A percentile compares a stretch with the other conserved stretches of the same genome.
Conservation (phyloP, 306 rosid genomes). For the Cicer judaicum region DNA sequence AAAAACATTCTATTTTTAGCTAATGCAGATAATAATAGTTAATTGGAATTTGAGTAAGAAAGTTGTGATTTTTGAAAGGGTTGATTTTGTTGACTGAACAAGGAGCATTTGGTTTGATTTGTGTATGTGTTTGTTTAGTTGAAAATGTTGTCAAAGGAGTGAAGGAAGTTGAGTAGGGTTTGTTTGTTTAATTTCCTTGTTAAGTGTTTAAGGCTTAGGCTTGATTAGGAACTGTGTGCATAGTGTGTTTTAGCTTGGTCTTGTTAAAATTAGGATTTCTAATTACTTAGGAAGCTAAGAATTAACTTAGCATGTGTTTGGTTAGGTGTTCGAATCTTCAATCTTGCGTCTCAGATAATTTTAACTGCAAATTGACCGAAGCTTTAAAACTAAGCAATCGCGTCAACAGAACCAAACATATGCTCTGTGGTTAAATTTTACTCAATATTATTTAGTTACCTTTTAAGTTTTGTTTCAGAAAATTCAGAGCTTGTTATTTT, state of each 20-base stretch:
- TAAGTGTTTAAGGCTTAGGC: conserved; percentile 34
- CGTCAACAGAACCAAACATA: background rate
- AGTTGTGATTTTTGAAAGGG: conserved; percentile 11
- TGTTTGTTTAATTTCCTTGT: conserved; percentile 12
- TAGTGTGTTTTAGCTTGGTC: conserved; percentile 28
- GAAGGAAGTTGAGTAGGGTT: conserved; percentile 17
- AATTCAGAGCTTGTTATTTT: background rate
- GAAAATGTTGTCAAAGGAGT: conserved; percentile 19
- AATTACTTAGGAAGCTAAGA: background rate
- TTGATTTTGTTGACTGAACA: conserved; percentile 30
- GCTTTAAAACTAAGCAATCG: background rate
- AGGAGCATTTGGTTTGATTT: conserved; percentile 25
- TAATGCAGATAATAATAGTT: conserved; percentile 14
- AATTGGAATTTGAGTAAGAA: conserved; percentile 24
- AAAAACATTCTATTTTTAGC: background rate
- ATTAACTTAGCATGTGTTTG: conserved; percentile 18
- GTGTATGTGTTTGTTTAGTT: conserved; percentile 16
- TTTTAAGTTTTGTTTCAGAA: conserved; percentile 13
- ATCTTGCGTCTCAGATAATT: background rate
- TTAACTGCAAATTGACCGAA: background rate
- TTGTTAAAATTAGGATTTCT: conserved; percentile 31
- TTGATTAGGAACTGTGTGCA: conserved; percentile 32
- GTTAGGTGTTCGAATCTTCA: background rate
- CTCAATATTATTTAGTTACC: background rate
- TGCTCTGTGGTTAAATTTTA: background rate